A percentile compares a stretch with the other conserved stretches of the same genome.
Evolutionary conservation across 2,329 filamentous ascomycete genomes (phyloP).

Genomic region (Neocucurbitaria cava): DNA sequence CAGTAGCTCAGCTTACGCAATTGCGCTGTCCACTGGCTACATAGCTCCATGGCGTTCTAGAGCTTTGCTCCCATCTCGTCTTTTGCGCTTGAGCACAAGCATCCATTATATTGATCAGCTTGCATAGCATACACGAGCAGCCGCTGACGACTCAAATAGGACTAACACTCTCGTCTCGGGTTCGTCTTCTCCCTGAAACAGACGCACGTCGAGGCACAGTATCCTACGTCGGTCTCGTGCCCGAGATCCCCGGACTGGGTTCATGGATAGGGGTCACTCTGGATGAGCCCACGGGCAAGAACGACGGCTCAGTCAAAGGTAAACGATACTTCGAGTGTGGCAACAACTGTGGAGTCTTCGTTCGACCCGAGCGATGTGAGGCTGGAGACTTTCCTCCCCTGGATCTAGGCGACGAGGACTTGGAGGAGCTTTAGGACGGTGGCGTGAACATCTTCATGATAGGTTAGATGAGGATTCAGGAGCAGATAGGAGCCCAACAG

Average conservation of each 20-base stretch:
- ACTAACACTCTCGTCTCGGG: conserved; percentile 33
- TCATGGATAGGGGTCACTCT: conserved; percentile 75
- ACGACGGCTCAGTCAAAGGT: conserved; percentile 74
- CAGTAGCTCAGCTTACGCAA: not conserved
- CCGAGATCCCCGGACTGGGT: conserved; percentile 71
- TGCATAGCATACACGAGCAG: not conserved
- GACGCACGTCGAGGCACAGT: conserved; percentile 74
- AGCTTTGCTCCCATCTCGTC: not conserved
- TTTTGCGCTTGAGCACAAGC: not conserved
- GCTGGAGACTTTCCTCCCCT: conserved; percentile 72
- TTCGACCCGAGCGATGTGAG: conserved; percentile 78
- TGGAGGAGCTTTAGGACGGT: conserved; percentile 62
- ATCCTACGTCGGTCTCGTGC: conserved; percentile 74
- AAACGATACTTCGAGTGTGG: conserved; percentile 74
- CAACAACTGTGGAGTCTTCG: conserved; percentile 78
- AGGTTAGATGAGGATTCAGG: not conserved
- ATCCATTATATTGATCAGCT: conserved; percentile 9
- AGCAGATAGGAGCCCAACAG: not conserved
- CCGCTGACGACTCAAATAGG: conserved; percentile 26
- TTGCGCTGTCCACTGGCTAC: conserved; percentile 1
- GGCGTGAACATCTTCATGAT: not conserved
- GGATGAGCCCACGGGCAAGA: conserved; percentile 83
- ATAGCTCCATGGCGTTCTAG: not conserved
- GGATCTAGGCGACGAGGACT: conserved; percentile 64
- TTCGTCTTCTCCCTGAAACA: conserved; percentile 62